Evolutionary conservation across 768 basidiomycete genomes (phyloP), one percentile per base, ranked within the genome.

Genomic region (Phallus indusiatus): DNA sequence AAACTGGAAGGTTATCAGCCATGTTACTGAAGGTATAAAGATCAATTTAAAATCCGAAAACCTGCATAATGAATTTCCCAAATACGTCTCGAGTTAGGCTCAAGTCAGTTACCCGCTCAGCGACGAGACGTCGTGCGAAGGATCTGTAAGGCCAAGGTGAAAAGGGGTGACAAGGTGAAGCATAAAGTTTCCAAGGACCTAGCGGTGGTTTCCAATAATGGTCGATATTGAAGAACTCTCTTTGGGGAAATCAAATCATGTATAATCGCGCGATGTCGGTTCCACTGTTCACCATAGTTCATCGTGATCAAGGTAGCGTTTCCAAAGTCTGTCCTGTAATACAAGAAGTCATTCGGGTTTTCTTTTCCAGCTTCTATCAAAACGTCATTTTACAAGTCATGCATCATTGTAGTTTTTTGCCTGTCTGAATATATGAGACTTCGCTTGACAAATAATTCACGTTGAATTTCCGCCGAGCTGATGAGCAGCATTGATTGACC

Each of bases 401-500:
- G 81, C 12, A 73, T 74, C 88, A 90, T 89, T 47, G 85, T 75
- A 20, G 88, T 72, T 24, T 73, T 71, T 0, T 85, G 85, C 67
- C 85, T 86, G 72, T 89, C 88, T 8, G 87, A 83, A 68, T 89
- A 90, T 33, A 88, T 82, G 9, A 78, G 72, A 7, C 86, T 84
- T 28, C 81, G 78, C 66, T 81, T 85, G 57, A 90, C 87, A 63
- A 91, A 72, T 57, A 91, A 70, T 36, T 88, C 87, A 42, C 74
- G 72, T 0, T 77, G 79, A 0, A 76, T 82, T 42, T 84, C 77
- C 6, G 78, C 76, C 36, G 78, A 79, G 69, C 82, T 86, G 55
- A 89, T 64, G 70, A 90, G 85, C 33, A 89, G 73, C 35, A 90
- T 78, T 1, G 80, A 78, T 61, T 86, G 81, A 0, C 86, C 84